Evolutionary conservation across 2,329 filamentous ascomycete genomes (phyloP).

Genomic region (Arthrinium phaeospermum): DNA sequence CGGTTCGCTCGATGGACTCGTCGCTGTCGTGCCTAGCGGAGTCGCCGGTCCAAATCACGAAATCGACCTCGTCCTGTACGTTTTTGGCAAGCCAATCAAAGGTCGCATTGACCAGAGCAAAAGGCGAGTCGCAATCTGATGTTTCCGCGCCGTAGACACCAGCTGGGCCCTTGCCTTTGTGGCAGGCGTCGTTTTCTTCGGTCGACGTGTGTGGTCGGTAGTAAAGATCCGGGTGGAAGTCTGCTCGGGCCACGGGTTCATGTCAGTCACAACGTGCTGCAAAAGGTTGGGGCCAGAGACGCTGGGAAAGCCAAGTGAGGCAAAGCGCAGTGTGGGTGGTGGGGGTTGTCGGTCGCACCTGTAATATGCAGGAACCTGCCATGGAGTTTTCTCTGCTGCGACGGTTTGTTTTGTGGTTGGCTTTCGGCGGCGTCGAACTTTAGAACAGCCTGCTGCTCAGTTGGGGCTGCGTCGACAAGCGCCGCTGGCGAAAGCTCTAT

Average conservation of each 20-base stretch:
- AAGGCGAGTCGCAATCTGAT: conserved; percentile 86
- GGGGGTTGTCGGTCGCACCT: conserved; percentile 57
- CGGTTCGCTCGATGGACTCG: conserved; percentile 76
- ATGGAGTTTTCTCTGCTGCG: conserved; percentile 49
- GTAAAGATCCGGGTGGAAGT: conserved; percentile 89
- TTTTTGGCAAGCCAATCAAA: conserved; percentile 86
- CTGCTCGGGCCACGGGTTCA: conserved; percentile 52
- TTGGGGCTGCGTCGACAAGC: conserved; percentile 29
- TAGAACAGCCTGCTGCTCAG: conserved; percentile 32
- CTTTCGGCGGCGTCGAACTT: conserved; percentile 29
- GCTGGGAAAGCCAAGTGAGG: conserved; percentile 3
- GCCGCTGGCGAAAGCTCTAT: conserved; percentile 35
- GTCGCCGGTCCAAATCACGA: conserved; percentile 92
- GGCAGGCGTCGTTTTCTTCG: conserved; percentile 73
- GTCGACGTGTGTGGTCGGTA: conserved; percentile 83
- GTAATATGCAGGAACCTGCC: conserved; percentile 89
- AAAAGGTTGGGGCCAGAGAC: conserved; percentile 22
- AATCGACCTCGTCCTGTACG: conserved; percentile 80
- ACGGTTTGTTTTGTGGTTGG: conserved; percentile 22
- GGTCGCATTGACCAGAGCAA: conserved; percentile 82
- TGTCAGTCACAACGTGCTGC: conserved; percentile 23
- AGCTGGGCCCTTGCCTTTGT: conserved; percentile 76
- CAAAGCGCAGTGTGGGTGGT: conserved; percentile 24
- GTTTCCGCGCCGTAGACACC: conserved; percentile 85
- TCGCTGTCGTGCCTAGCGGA: conserved; percentile 90